Evolutionary conservation across 257 asterid genomes (phyloP), one percentile per base, ranked within the genome.

Genomic region (Salvia splendens): DNA sequence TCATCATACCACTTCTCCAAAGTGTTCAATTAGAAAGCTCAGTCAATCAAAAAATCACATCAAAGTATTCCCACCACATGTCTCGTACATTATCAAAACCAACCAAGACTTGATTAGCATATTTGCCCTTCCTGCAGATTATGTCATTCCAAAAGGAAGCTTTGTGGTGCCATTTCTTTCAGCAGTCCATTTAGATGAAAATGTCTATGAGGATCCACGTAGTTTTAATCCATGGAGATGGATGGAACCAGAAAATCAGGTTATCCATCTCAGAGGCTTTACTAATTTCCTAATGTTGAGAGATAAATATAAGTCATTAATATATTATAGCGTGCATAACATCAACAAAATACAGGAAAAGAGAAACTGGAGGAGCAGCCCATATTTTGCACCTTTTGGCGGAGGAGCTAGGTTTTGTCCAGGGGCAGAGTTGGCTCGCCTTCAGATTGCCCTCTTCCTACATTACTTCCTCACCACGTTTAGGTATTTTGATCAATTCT

Each of bases 401-500:
- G 98, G 98, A 70, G 98, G 98, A 15, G 77, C 84, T 49, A 83
- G 98, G 68, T 91, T 91, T 53, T 91, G 98, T 63, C 98, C 98
- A 5, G 98, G 98, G 56, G 98, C 98, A 30, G 98, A 91, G 80
- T 71, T 91, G 72, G 94, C 96, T 47, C 94, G 98, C 59, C 96
- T 91, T 78, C 98, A 89, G 74, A 87, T 92, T 14, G 95, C 96
- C 5, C 78, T 92, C 67, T 92, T 92, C 73, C 87, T 92, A 62
- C 92, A 89, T 65, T 80, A 84, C 75, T 92, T 89, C 60, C 75
- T 89, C 20, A 89, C 89, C 48, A 80, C 80, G 9, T 87, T 82
- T 71, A 92, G 91, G 97, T 88, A 28, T 46, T 65, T 7, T 33
- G 28, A 12, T 3, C 17, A 35, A 3, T 28, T 5, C 33, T 46